Evolutionary conservation across 2,329 filamentous ascomycete species (phyloP).

Genomic region (Aspergillus sp.): DNA sequence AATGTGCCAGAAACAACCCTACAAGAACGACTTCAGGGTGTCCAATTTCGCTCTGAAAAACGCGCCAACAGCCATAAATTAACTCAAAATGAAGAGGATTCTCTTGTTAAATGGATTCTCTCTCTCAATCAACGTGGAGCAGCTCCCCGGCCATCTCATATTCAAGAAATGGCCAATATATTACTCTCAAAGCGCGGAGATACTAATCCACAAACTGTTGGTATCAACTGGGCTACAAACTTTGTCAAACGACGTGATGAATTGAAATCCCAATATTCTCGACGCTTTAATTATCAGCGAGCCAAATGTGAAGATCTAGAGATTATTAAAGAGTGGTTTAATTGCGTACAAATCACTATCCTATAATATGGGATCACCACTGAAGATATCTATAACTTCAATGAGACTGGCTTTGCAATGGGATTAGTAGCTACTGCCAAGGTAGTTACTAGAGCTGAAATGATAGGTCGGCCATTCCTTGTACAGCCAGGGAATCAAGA

Average conservation of each 20-base stretch:
- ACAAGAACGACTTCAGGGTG: neutral
- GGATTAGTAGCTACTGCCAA: constrained; percentile 7
- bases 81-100: neutral
- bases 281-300: constrained; percentile 2
- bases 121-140: constrained; percentile 1
- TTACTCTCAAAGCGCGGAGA: constrained; percentile 1
- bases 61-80: neutral
- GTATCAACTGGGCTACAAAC: constrained; percentile 2
- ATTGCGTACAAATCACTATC: neutral
- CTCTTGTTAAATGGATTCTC: neutral
- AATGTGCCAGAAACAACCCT: neutral
- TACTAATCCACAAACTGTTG: neutral
- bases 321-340: constrained; percentile 2
- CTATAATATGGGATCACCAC: constrained; percentile 4
- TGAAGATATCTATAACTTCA: constrained; percentile 17
- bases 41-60: neutral
- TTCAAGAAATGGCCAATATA: constrained; percentile 5
- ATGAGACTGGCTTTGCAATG: constrained; percentile 15
- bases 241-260: constrained; percentile 3
- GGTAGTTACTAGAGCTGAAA: constrained; percentile 9
- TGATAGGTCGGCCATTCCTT: constrained; percentile 5
- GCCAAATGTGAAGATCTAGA: constrained; percentile 1
- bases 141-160: constrained; percentile 1
- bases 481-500: constrained; percentile 12
- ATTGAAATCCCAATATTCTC: neutral